phyloP scores from a whole-genome alignment of 2,329 filamentous ascomycete genomes.

The Fusarium avenaceum region DNA sequence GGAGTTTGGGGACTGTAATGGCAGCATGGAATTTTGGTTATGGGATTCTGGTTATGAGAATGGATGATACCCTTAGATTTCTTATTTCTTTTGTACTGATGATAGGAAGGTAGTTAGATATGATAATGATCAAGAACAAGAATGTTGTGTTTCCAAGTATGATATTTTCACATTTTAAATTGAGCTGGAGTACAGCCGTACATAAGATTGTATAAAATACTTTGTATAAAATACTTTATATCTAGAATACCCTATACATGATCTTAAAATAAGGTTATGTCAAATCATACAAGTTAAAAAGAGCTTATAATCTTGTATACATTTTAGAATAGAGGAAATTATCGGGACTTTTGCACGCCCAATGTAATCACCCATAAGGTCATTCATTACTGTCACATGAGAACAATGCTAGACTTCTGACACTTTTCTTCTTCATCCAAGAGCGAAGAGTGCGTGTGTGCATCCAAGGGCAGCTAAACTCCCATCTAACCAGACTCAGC shows the following conservation, averaged over 20 bases:
- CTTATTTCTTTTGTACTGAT: constrained; percentile 20
- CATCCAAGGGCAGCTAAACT: neutral
- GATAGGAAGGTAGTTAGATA: neutral
- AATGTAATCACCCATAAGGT: neutral
- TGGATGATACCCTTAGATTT: constrained; percentile 37
- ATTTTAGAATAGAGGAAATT: no score
- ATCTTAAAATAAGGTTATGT: no score
- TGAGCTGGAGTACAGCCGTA: neutral
- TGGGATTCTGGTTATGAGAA: constrained; percentile 18
- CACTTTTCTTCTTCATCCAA: neutral
- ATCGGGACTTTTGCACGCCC: no score
- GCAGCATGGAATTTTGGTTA: constrained; percentile 14
- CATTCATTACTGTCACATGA: neutral
- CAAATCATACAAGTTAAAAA: no score
- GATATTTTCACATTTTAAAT: neutral
- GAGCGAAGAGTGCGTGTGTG: neutral
- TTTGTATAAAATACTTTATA: no score
- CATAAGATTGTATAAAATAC: no score
- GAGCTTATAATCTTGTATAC: no score
- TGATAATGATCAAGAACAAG: neutral
- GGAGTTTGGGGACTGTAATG: constrained; percentile 23
- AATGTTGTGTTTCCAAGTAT: neutral
- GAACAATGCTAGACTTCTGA: neutral
- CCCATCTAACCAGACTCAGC: neutral
- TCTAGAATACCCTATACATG: no score